Evolutionary conservation across 1,284 basidiomycete genomes (phyloP), one percentile per base, ranked within the genome.

Genomic region (Cutaneotrichosporon mucoides): DNA sequence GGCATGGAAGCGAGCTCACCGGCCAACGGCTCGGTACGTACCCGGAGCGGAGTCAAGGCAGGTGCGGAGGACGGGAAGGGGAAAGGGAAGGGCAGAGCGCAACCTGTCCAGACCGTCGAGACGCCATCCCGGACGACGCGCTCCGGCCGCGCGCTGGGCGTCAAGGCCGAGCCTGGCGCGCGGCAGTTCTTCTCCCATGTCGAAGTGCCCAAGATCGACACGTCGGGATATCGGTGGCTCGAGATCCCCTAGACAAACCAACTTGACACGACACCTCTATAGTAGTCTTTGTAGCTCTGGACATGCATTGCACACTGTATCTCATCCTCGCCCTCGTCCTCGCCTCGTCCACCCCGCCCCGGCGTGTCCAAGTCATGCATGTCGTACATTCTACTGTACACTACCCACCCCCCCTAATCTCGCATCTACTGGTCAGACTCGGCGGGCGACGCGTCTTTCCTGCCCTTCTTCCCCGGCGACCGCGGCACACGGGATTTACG

Each of bases 331-430:
- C 24, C 24, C 24, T 24, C 2, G 24, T 24, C 24, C 24, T 24
- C 24, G 24, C n/a, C n/a, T n/a, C n/a, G n/a, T n/a, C n/a, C n/a
- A 3, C 24, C 24, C 24, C 24, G 24, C 24, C 24, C 24, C 24
- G 24, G 24, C 44, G 33, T 46, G 46, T 48, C 46, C 46, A 48
- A 36, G 46, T 48, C 46, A 48, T 48, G 46, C 46, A 48, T 48
- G 46, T 48, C 45, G 45, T 48, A 35, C 46, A 36, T 24, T 33
- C 46, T 48, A 13, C 34, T 48, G 34, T 48, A 48, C 46, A 36
- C 13, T 40, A 40, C 9, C 37, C 11, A 38, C 6, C 38, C 12
- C 9, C 2, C 38, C 38, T 12, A 40, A 12, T 38, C 37, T 38
- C 37, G 37, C 37, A 6, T 8, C 38, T 12, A 12, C 38, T 40